A percentile compares a stretch with the other conserved stretches of the same genome.
Evolutionary conservation across 352 stramenopile species (phyloP).

Genomic region (Saprolegnia parasitica): DNA sequence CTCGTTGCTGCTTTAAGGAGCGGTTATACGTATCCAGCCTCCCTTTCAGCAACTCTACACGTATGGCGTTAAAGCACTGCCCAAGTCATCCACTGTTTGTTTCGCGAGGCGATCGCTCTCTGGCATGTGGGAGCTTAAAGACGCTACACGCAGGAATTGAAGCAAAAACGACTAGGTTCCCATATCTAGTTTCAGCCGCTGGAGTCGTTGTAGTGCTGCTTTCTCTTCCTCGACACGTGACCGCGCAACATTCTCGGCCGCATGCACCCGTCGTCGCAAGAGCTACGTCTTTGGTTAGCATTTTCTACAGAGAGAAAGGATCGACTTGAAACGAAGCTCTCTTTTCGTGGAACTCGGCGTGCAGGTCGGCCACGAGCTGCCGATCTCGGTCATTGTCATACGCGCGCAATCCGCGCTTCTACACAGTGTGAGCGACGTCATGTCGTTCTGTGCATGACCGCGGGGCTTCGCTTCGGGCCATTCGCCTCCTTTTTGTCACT

Average conservation of each 20-base stretch:
- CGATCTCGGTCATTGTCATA: not conserved
- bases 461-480: not conserved
- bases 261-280: conserved; percentile 6
- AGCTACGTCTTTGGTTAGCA: not conserved
- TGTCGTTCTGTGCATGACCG: conserved; percentile 4
- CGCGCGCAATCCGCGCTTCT: not conserved
- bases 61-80: no score
- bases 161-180: not conserved
- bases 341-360: conserved; percentile 27
- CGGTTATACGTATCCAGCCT: not conserved
- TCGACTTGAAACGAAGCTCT: conserved; percentile 20
- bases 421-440: not conserved
- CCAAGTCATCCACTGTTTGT: no score
- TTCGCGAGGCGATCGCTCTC: no score
- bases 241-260: not conserved
- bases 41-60: not conserved
- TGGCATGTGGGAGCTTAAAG: no score
- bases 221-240: not conserved
- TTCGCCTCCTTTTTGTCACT: not conserved
- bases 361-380: conserved; percentile 9
- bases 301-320: no score
- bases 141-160: no score
- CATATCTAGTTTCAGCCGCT: not conserved
- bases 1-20: conserved; percentile 51
- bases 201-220: not conserved